Percentiles rank a stretch among this genome's conserved stretches.
Conservation (phyloP, 306 rosid species). For the Vigna trinervia region DNA sequence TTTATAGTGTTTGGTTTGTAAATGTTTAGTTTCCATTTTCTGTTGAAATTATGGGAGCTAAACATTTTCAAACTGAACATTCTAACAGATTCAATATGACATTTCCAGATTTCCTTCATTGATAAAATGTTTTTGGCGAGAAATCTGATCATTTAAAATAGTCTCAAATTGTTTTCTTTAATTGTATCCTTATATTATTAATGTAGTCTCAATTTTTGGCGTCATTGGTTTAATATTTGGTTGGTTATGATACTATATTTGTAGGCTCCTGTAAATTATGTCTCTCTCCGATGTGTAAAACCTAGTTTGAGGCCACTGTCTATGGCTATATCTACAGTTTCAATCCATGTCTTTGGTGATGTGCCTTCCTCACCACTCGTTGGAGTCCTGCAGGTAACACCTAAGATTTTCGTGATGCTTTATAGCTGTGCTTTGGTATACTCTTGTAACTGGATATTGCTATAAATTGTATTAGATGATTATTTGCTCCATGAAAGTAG, state of each 20-base stretch:
- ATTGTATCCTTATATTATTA: constrained; percentile 24
- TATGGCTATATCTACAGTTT: constrained; percentile 89
- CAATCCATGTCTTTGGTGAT: constrained; percentile 90
- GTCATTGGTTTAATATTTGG: constrained; percentile 25
- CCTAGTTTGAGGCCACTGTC: constrained; percentile 91
- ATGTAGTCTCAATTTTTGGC: constrained; percentile 19
- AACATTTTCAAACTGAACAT: constrained; percentile 1
- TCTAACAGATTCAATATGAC: constrained; percentile 20
- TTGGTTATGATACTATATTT: constrained; percentile 47
- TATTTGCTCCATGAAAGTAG: constrained; percentile 12
- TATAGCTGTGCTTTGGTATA: constrained; percentile 11
- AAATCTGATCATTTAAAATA: constrained; percentile 21
- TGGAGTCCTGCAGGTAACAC: constrained; percentile 83
- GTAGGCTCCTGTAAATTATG: constrained; percentile 95
- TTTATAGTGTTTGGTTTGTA: constrained; percentile 1
- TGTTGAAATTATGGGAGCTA: background rate
- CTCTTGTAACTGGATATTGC: constrained; percentile 26
- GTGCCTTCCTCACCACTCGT: constrained; percentile 98
- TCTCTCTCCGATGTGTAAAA: constrained; percentile 79
- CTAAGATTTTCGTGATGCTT: constrained; percentile 34
- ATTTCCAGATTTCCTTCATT: constrained; percentile 25
- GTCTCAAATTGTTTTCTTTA: constrained; percentile 12
- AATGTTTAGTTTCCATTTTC: background rate
- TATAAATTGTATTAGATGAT: constrained; percentile 20
- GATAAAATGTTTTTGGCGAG: constrained; percentile 13